These are phyloP conservation scores for Salix koriyanagi DNA, from an alignment of 345 rosid species.

Conservation along the genomic window DNA sequence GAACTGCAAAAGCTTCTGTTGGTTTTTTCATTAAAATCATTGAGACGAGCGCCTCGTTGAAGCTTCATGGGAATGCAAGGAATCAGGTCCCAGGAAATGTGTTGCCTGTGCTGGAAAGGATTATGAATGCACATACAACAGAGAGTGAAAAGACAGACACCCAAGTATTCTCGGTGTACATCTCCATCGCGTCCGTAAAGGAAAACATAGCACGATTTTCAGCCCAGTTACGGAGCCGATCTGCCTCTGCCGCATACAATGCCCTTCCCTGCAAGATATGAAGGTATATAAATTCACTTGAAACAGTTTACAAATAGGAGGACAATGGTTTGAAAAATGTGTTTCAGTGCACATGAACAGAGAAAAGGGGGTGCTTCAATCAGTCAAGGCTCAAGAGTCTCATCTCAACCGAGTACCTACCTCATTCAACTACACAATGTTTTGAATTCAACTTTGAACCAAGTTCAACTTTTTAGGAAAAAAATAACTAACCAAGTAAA, in stretches of 20 bases:
- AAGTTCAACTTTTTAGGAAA: no score
- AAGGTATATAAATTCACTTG: background rate
- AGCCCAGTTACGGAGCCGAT: slow-evolving; percentile 84
- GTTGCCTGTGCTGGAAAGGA: slow-evolving; percentile 56
- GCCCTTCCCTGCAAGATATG: slow-evolving; percentile 61
- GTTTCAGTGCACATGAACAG: no score
- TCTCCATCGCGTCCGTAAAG: slow-evolving; percentile 88
- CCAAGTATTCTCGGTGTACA: slow-evolving; percentile 86
- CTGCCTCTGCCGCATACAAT: slow-evolving; percentile 86
- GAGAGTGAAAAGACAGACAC: slow-evolving; percentile 92
- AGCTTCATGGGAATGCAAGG: background rate
- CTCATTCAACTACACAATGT: no score
- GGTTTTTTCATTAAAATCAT: background rate
- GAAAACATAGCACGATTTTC: slow-evolving; percentile 79
- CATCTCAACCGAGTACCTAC: no score
- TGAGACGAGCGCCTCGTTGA: background rate
- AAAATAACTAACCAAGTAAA: no score
- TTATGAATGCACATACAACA: slow-evolving; percentile 89
- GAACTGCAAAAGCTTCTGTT: background rate
- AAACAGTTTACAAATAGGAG: no score
- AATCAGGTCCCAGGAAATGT: slow-evolving; percentile 57
- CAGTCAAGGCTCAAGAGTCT: no score
- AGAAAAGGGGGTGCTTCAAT: no score
- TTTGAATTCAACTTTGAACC: no score
- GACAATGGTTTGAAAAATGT: no score